Conservation (phyloP, 306 rosid genomes). For the Vigna mungo region DNA sequence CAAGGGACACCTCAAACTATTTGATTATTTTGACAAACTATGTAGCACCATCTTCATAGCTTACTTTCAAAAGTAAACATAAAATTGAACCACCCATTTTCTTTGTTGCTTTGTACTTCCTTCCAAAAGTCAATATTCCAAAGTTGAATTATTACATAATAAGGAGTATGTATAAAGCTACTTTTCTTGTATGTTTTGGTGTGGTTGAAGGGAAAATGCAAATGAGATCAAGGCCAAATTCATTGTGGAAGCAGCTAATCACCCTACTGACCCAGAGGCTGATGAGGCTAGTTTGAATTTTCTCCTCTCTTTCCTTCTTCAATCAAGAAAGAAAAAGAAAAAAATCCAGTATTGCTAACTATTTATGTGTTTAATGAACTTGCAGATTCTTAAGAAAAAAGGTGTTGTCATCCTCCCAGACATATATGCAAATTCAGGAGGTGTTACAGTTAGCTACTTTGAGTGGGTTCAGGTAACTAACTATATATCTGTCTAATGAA, state of each 20-base stretch:
- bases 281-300: constrained; percentile 66
- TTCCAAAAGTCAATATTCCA: constrained; percentile 18
- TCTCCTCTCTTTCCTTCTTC: neutral
- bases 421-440: constrained; percentile 97
- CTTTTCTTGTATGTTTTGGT: neutral
- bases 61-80: constrained; percentile 7
- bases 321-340: neutral
- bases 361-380: neutral
- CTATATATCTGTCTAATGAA: neutral
- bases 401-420: constrained; percentile 91
- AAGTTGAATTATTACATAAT: constrained; percentile 25
- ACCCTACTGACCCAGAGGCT: constrained; percentile 97
- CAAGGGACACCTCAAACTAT: neutral
- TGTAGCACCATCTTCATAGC: neutral
- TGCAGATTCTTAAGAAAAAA: constrained; percentile 80
- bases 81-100: neutral
- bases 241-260: constrained; percentile 92
- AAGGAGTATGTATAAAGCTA: neutral
- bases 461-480: constrained; percentile 94
- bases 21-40: neutral
- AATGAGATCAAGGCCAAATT: constrained; percentile 81
- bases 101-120: neutral
- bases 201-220: constrained; percentile 77
- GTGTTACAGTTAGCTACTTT: constrained; percentile 93
- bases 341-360: constrained; percentile 15